These are phyloP conservation scores for Exophiala aquamarina DNA, from an alignment of 2,329 filamentous ascomycete species.

Conservation along the genomic window DNA sequence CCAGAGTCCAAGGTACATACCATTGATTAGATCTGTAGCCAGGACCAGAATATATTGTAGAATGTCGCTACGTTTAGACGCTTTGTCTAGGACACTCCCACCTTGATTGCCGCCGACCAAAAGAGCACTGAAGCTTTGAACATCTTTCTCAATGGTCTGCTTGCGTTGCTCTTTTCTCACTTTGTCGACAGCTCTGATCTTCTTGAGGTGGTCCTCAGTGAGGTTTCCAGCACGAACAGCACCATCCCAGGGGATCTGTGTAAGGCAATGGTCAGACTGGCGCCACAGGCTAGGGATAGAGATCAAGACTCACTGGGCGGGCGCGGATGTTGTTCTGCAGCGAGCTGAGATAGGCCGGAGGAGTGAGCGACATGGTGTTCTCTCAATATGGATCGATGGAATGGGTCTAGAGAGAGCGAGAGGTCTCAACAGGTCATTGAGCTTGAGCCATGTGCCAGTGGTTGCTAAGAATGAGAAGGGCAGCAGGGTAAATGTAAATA, in stretches of 20 bases:
- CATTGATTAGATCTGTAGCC: constrained; percentile 80
- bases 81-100: constrained; percentile 79
- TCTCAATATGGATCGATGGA: constrained; percentile 24
- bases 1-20: constrained; percentile 47
- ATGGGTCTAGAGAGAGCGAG: constrained; percentile 5
- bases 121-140: constrained; percentile 75
- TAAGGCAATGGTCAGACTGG: constrained; percentile 5
- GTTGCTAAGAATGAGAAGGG: no score
- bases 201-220: constrained; percentile 88
- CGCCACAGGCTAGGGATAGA: not conserved
- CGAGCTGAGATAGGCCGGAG: constrained; percentile 81
- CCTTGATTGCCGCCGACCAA: constrained; percentile 69
- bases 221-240: constrained; percentile 91
- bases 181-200: constrained; percentile 96
- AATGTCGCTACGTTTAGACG: constrained; percentile 82
- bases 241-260: constrained; percentile 87
- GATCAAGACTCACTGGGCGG: constrained; percentile 55
- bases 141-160: constrained; percentile 75
- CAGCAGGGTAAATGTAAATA: no score
- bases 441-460: no score
- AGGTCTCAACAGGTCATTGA: no score
- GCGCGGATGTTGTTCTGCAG: constrained; percentile 97
- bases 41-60: constrained; percentile 93
- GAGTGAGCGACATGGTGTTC: constrained; percentile 71
- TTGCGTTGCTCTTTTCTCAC: constrained; percentile 87